Percentiles rank a stretch among this genome's conserved stretches.
phyloP scores from a whole-genome alignment of 2,329 filamentous ascomycete genomes.

The Trichoderma atroviride region DNA sequence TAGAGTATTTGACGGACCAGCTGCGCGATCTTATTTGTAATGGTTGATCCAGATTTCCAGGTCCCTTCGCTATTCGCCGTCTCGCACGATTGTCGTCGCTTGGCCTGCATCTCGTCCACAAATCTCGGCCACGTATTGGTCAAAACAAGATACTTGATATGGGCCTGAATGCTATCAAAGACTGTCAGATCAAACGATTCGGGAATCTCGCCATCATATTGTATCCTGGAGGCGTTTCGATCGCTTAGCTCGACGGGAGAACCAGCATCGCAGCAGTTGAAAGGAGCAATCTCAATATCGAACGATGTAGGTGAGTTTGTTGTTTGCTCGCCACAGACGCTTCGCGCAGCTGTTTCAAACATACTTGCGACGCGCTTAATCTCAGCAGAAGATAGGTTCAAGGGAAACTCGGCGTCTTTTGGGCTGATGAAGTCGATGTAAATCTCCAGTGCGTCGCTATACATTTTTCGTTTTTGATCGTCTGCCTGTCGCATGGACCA shows the following conservation, averaged over 20 bases:
- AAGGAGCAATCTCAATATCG: slow-evolving; percentile 29
- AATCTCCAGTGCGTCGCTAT: slow-evolving; percentile 61
- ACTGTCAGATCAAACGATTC: slow-evolving; percentile 51
- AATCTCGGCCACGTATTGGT: slow-evolving; percentile 69
- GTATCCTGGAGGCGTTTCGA: not conserved
- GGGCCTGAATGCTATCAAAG: slow-evolving; percentile 60
- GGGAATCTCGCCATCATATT: slow-evolving; percentile 48
- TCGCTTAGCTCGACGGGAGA: not conserved
- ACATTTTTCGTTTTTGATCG: slow-evolving; percentile 43
- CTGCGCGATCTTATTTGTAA: not conserved
- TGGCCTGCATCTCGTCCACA: slow-evolving; percentile 36
- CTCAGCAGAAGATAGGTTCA: slow-evolving; percentile 62
- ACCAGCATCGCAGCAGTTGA: not conserved
- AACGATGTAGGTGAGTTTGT: slow-evolving; percentile 46
- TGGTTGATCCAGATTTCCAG: slow-evolving; percentile 5
- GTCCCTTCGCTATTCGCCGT: slow-evolving; percentile 17
- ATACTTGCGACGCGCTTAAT: slow-evolving; percentile 53
- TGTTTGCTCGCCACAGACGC: slow-evolving; percentile 42
- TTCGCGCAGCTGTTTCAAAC: slow-evolving; percentile 55
- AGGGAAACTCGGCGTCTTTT: slow-evolving; percentile 61
- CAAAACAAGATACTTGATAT: slow-evolving; percentile 66
- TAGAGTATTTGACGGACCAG: not conserved
- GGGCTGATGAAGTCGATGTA: slow-evolving; percentile 63
- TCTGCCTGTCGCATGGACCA: slow-evolving; percentile 25
- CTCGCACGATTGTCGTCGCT: slow-evolving; percentile 26